A percentile compares a stretch with the other conserved stretches of the same genome.
Conservation (phyloP, 2,329 filamentous ascomycete genomes). For the Colletotrichum aenigma region DNA sequence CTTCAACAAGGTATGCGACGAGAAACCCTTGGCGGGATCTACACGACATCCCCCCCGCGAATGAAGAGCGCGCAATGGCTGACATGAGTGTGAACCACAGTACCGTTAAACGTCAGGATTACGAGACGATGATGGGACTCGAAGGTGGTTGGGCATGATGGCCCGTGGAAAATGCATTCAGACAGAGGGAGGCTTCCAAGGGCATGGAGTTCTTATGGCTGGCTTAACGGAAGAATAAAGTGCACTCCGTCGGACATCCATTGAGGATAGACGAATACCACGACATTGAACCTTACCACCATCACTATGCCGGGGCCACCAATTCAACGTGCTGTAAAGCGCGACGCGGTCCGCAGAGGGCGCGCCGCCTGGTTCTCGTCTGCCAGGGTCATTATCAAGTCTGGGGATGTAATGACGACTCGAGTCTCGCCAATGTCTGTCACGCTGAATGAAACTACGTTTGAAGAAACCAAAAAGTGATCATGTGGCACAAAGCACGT, state of each 20-base stretch:
- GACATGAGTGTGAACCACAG: constrained; percentile 24
- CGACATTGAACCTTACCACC: constrained; percentile 36
- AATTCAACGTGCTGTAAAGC: background rate
- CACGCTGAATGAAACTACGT: background rate
- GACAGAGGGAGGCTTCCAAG: constrained; percentile 47
- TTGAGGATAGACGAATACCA: constrained; percentile 48
- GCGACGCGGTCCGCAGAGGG: background rate
- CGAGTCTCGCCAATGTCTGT: background rate
- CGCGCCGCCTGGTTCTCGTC: background rate
- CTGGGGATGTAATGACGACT: constrained; percentile 14
- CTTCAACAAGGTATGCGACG: constrained; percentile 68
- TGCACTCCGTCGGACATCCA: constrained; percentile 45
- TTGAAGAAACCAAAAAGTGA: background rate
- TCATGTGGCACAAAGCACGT: constrained; percentile 8
- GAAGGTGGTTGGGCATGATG: constrained; percentile 25
- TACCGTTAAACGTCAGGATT: constrained; percentile 38
- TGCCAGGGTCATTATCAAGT: background rate
- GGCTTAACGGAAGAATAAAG: constrained; percentile 44
- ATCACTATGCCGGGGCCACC: background rate
- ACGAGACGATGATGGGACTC: constrained; percentile 16
- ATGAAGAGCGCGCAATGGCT: constrained; percentile 20
- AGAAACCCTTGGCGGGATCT: background rate
- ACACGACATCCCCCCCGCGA: background rate
- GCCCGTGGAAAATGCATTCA: constrained; percentile 42
- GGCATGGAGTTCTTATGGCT: constrained; percentile 44